A percentile compares a stretch with the other conserved stretches of the same genome.
These are phyloP conservation scores for Aspergillus sp. DNA, from an alignment of 2,329 filamentous ascomycete genomes.

Conservation along the genomic window DNA sequence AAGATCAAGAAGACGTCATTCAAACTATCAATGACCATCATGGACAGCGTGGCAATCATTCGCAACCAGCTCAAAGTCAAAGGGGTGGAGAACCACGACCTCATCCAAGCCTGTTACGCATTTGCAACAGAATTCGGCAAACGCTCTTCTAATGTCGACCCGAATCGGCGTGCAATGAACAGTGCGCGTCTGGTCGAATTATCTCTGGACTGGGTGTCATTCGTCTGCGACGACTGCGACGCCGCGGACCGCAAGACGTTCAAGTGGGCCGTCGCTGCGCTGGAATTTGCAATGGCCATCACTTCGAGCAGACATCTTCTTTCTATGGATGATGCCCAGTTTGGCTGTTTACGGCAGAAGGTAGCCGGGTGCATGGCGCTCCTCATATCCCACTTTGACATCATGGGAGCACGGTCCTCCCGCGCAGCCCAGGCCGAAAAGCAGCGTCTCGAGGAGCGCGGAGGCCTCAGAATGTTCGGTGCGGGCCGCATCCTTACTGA, in stretches of 20 bases:
- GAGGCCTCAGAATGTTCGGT: slow-evolving; percentile 74
- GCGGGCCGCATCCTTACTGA: slow-evolving; percentile 73
- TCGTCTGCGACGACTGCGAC: slow-evolving; percentile 95
- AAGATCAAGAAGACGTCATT: slow-evolving; percentile 95
- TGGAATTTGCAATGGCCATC: slow-evolving; percentile 98
- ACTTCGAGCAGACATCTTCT: slow-evolving; percentile 90
- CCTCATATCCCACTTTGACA: slow-evolving; percentile 96
- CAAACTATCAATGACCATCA: slow-evolving; percentile 95
- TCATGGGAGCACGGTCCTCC: slow-evolving; percentile 93
- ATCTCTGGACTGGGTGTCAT: slow-evolving; percentile 94
- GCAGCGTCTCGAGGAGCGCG: slow-evolving; percentile 77
- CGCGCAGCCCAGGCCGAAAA: slow-evolving; percentile 92
- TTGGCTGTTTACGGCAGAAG: slow-evolving; percentile 75
- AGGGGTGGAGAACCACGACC: slow-evolving; percentile 83
- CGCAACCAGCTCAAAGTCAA: slow-evolving; percentile 68
- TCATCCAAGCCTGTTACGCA: slow-evolving; percentile 96
- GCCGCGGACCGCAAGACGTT: slow-evolving; percentile 94
- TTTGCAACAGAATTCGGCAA: slow-evolving; percentile 99
- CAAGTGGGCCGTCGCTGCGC: slow-evolving; percentile 90
- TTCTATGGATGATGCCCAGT: slow-evolving; percentile 85
- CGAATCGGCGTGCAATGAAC: slow-evolving; percentile 93
- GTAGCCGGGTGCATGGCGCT: slow-evolving; percentile 97
- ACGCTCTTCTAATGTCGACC: slow-evolving; percentile 89
- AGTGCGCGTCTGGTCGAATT: slow-evolving; percentile 92
- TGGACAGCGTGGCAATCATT: slow-evolving; percentile 96